Conservation (phyloP, 352 stramenopile species). For the Pythium monospermum region DNA sequence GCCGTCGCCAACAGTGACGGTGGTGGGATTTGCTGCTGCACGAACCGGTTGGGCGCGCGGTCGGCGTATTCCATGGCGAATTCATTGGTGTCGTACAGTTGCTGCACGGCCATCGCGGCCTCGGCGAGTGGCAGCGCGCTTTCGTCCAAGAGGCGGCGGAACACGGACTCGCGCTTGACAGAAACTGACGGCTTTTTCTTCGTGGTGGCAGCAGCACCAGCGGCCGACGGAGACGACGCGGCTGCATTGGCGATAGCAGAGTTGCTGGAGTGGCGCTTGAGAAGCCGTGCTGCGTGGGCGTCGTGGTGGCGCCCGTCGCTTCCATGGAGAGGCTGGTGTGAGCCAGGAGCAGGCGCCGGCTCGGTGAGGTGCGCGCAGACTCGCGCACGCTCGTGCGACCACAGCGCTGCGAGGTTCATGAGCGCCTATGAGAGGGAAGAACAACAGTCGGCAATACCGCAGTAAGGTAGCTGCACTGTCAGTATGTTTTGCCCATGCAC, state of each 20-base stretch:
- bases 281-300: not conserved
- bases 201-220: not conserved
- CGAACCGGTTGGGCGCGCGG: constrained; percentile 26
- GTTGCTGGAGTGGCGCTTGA: constrained; percentile 15
- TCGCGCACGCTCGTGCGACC: constrained; percentile 45
- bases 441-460: no score
- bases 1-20: not conserved
- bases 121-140: constrained; percentile 24
- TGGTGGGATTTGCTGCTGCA: not conserved
- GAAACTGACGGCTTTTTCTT: constrained; percentile 17
- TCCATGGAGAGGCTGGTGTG: no score
- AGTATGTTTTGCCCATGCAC: no score
- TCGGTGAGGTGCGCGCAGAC: constrained; percentile 18
- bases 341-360: not conserved
- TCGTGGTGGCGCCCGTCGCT: not conserved
- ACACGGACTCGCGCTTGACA: constrained; percentile 17
- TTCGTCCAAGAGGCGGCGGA: constrained; percentile 33
- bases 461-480: no score
- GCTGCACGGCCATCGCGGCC: not conserved
- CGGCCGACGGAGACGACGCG: not conserved
- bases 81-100: constrained; percentile 39
- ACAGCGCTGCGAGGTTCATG: constrained; percentile 57
- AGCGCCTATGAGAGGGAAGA: not conserved
- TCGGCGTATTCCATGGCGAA: constrained; percentile 64
- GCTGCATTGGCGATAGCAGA: not conserved